Base-by-base conservation (phyloP, 306 rosid species). In the Neltuma alba region DNA sequence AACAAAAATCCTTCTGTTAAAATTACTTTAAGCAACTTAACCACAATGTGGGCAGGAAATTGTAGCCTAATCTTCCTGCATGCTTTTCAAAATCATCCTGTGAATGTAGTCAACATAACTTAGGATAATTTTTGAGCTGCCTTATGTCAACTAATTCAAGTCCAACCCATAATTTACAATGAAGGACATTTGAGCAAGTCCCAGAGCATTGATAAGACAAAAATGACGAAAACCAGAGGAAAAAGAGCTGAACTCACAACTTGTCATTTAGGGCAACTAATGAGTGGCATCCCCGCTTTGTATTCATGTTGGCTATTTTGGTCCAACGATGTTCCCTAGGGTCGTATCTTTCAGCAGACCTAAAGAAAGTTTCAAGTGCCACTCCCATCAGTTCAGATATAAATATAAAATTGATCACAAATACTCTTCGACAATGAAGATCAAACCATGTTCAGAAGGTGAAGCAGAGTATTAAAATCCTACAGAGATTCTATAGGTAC, bases 261-360 rank as follows among this genome's bases (percentile, higher is more conserved):
- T 87, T 88, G 42, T 84, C 90, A n/a, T 92, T 85, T 30, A 85
- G 83, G 27, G 76, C 88, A 70, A 85, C 91, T 85, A 85, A 76
- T 20, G 85, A 85, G 68, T 86, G 89, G 77, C 86, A 86, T 37
- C 89, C 84, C 16, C 89, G 82, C 54, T 72, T 86, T 8, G 66
- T 23, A 61, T 76, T 79, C 97, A 88, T 89, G 76, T 58, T 28
- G 18, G 89, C 79, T 61, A 77, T 87, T 84, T 72, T 87, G 55
- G 81, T 84, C 97, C 97, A 89, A 25, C 82, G 75, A 72, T 88
- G 91, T 72, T 89, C 92, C 83, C 94, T 84, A 28, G 92, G 88
- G 73, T 92, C 97, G 64, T 89, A 92, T 80, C 84, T 88, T 81
- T 88, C 94, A 50, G 89, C 90, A 30, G 94, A 83, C 76, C 92